phyloP scores from a whole-genome alignment of 306 rosid genomes.

The Vicia villosa region DNA sequence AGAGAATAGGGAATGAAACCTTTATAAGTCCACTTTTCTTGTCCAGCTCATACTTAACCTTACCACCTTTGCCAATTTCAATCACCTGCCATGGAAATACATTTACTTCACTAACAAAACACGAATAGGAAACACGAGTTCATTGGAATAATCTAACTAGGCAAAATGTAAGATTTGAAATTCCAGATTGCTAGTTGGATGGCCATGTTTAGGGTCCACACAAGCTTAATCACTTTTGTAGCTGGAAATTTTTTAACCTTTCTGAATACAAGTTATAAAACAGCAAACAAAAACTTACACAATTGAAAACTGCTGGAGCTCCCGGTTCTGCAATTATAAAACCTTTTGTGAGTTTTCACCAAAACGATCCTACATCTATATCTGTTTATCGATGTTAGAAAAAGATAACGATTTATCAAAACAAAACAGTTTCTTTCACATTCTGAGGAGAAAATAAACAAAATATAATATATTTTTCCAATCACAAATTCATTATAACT shows the following conservation, averaged over 20 bases:
- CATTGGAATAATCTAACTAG: slow-evolving; percentile 8
- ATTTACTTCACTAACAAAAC: slow-evolving; percentile 26
- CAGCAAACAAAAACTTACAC: slow-evolving; percentile 57
- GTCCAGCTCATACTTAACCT: slow-evolving; percentile 97
- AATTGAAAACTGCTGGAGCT: slow-evolving; percentile 88
- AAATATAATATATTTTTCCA: too few species aligned
- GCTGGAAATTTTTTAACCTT: slow-evolving; percentile 6
- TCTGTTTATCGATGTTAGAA: too few species aligned
- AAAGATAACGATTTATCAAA: too few species aligned
- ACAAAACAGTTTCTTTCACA: too few species aligned
- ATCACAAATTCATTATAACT: not conserved
- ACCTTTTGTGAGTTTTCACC: slow-evolving; percentile 33
- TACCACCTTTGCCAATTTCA: slow-evolving; percentile 93
- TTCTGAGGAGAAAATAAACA: too few species aligned
- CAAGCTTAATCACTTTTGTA: slow-evolving; percentile 13
- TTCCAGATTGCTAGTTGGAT: slow-evolving; percentile 25
- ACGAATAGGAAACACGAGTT: slow-evolving; percentile 8
- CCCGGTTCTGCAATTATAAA: slow-evolving; percentile 83
- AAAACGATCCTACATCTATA: too few species aligned
- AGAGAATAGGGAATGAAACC: slow-evolving; percentile 45
- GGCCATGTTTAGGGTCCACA: slow-evolving; percentile 4
- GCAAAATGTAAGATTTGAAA: slow-evolving; percentile 23
- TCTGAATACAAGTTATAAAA: slow-evolving; percentile 7
- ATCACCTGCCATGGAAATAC: slow-evolving; percentile 67
- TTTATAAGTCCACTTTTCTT: slow-evolving; percentile 88